phyloP scores from a whole-genome alignment of 1,139 yeast genomes.

The Scheffersomyces insectosa region DNA sequence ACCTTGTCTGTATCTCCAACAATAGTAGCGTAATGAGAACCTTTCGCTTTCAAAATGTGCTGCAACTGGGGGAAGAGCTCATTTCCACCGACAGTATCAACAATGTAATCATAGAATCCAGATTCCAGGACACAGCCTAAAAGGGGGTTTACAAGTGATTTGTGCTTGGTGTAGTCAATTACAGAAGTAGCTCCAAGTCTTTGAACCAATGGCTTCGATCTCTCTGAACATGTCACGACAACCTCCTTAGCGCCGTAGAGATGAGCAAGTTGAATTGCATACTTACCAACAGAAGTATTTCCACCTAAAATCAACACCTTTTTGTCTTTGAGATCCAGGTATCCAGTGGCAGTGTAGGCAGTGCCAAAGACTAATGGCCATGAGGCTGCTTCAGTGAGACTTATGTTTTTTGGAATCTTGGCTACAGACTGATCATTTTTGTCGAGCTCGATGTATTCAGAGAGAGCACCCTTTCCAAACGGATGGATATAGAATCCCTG shows the following conservation, averaged over 20 bases:
- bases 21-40: slow-evolving; percentile 41
- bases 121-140: slow-evolving; percentile 27
- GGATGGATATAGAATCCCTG: slow-evolving; percentile 55
- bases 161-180: slow-evolving; percentile 49
- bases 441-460: slow-evolving; percentile 42
- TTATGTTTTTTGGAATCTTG: slow-evolving; percentile 48
- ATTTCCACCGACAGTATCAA: slow-evolving; percentile 32
- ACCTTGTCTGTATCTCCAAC: slow-evolving; percentile 49
- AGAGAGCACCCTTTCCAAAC: slow-evolving; percentile 52
- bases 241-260: slow-evolving; percentile 46
- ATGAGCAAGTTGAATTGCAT: slow-evolving; percentile 58
- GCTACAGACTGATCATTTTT: slow-evolving; percentile 36
- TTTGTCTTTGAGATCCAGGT: slow-evolving; percentile 23
- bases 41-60: slow-evolving; percentile 33
- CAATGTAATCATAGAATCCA: slow-evolving; percentile 37
- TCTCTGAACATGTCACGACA: slow-evolving; percentile 41
- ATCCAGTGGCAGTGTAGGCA: slow-evolving; percentile 47
- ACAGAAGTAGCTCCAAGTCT: slow-evolving; percentile 52
- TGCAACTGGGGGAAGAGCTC: slow-evolving; percentile 21
- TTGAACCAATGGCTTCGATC: slow-evolving; percentile 40
- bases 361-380: slow-evolving; percentile 61
- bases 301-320: slow-evolving; percentile 69
- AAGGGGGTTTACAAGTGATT: slow-evolving; percentile 26
- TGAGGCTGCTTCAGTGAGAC: slow-evolving; percentile 57
- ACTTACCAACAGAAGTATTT: slow-evolving; percentile 68